Evolutionary conservation across 139 green algal species (phyloP).

Genomic region (Closterium sp.): DNA sequence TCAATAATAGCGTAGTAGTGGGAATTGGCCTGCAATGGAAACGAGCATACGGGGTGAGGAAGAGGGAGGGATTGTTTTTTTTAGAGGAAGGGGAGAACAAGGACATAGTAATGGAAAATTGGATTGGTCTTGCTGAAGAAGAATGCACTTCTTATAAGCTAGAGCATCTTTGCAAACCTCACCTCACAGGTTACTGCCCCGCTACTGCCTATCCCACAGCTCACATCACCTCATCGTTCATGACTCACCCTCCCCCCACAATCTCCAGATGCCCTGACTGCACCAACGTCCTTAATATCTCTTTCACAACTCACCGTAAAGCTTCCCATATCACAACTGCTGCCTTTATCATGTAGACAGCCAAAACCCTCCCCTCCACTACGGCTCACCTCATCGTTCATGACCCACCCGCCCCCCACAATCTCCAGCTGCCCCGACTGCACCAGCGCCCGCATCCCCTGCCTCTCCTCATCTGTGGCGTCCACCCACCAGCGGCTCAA

Average conservation of each 20-base stretch:
- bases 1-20: slow-evolving; percentile 45
- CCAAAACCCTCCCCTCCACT: neutral
- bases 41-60: neutral
- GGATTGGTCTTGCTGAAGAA: neutral
- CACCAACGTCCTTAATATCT: slow-evolving; percentile 24
- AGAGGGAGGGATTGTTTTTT: neutral
- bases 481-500: slow-evolving; percentile 31
- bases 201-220: too few species aligned
- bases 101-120: too few species aligned
- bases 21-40: slow-evolving; percentile 15
- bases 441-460: slow-evolving; percentile 32
- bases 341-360: too few species aligned
- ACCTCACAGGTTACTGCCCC: too few species aligned
- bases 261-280: slow-evolving; percentile 33
- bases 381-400: slow-evolving; percentile 44
- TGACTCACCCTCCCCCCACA: slow-evolving; percentile 42
- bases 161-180: too few species aligned
- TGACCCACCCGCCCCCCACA: slow-evolving; percentile 43
- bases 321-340: too few species aligned
- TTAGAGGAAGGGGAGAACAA: neutral
- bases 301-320: too few species aligned
- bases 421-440: slow-evolving; percentile 35
- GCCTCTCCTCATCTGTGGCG: neutral
- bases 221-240: slow-evolving; percentile 44
- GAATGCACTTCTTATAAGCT: neutral